Evolutionary conservation across 805 yeast species (phyloP), one percentile per base, ranked within the genome.

Genomic region (Pichia nanzhaoensis): DNA sequence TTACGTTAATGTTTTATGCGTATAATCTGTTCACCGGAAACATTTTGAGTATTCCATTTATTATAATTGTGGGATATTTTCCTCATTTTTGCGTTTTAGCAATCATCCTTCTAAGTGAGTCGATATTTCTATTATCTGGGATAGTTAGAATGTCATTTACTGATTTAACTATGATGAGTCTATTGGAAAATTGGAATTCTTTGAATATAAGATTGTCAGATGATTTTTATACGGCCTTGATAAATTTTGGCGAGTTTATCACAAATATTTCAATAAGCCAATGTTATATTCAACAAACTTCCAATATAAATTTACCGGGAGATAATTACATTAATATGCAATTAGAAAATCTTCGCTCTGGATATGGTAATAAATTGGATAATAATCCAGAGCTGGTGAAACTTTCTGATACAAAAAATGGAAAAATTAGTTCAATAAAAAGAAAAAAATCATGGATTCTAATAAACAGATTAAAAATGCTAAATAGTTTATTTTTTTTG

Each of bases 251-350:
- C 0, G 67, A 77, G 45, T 67, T 83, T 38, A 77, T 84, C 14
- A 71, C 83, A 34, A 76, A 80, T n/a, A 78, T 82, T 42, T 81
- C 85, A 0, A 81, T 84, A 2, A 75, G 73, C 45, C 76, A 80
- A 27, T 78, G 84, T 50, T 84, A 81, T 58, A 72, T 80, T 34
- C 72, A 77, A 40, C 88, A 83, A 54, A 66, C 75, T 27, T 66
- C 78, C 21, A 57, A 69, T 14, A 64, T 83, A 3, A 57, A 61
- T 0, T 57, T 73, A n/a, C 77, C 77, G n/a, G 57, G 59, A 10
- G 60, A 66, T 13, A 82, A 85, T 0, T 84, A 81, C 77, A 48
- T 82, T 17, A 84, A 78, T 17, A 7, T 27, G 24, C 34, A 42
- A 18, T 34, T 45, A 10, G 10, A 24, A 7, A 24, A 10, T 7